Conservation (phyloP, 805 yeast species). For the Candida awuae region DNA sequence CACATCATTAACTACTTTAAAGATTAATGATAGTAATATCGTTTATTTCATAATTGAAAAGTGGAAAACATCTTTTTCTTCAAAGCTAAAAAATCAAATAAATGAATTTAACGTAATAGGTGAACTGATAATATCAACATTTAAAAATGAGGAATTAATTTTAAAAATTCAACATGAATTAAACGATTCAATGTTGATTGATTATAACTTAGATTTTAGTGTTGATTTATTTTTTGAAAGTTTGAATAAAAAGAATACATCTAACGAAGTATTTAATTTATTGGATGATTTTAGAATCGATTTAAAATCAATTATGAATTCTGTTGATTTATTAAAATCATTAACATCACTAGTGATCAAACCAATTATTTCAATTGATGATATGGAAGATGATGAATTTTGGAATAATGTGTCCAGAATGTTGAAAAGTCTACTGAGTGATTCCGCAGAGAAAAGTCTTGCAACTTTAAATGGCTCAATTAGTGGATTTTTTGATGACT, state of each 20-base stretch:
- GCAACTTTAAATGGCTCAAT: slow-evolving; percentile 15
- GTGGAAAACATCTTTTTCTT: slow-evolving; percentile 18
- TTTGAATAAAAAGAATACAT: slow-evolving; percentile 13
- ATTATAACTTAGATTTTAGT: slow-evolving; percentile 18
- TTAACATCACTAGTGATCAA: slow-evolving; percentile 18
- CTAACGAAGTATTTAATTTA: slow-evolving; percentile 2
- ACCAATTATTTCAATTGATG: slow-evolving; percentile 31
- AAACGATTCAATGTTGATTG: slow-evolving; percentile 17
- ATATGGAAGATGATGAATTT: slow-evolving; percentile 26
- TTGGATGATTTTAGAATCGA: slow-evolving; percentile 14
- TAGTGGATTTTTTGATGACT: slow-evolving; percentile 12
- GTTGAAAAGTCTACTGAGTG: slow-evolving; percentile 13
- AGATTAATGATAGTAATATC: not conserved
- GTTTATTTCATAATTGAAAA: slow-evolving; percentile 13
- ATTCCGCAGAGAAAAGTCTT: slow-evolving; percentile 13
- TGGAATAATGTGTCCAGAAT: slow-evolving; percentile 19
- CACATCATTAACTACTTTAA: slow-evolving; percentile 23
- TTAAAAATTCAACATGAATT: slow-evolving; percentile 7
- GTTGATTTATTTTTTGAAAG: slow-evolving; percentile 14
- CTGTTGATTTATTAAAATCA: slow-evolving; percentile 18
- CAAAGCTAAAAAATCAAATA: slow-evolving; percentile 13
- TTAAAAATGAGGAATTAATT: slow-evolving; percentile 9
- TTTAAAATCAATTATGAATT: slow-evolving; percentile 14
- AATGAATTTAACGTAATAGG: slow-evolving; percentile 17
- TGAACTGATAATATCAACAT: slow-evolving; percentile 14